These are phyloP conservation scores for Ogataea pilisensis DNA, from an alignment of 805 yeast species.

Conservation along the genomic window DNA sequence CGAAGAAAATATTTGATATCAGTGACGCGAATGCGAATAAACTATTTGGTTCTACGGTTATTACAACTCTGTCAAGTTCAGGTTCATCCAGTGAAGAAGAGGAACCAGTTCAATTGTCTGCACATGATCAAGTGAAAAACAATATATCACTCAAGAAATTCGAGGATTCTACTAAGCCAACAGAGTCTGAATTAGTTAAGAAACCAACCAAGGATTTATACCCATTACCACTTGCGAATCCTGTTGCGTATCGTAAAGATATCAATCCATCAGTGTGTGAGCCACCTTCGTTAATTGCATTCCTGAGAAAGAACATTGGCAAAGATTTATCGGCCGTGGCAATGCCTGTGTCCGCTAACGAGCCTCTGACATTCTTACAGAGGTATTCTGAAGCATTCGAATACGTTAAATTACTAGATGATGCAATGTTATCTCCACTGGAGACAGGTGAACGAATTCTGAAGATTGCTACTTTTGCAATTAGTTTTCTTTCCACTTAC, in stretches of 20 bases:
- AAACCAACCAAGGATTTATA: constrained; percentile 39
- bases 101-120: background rate
- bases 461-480: constrained; percentile 77
- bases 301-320: constrained; percentile 86
- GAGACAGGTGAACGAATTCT: constrained; percentile 56
- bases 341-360: constrained; percentile 93
- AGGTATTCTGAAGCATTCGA: constrained; percentile 77
- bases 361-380: constrained; percentile 82
- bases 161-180: too few relatives aligned
- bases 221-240: constrained; percentile 56
- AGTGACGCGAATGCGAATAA: background rate
- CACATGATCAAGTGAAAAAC: background rate
- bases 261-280: constrained; percentile 53
- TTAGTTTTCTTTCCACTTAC: constrained; percentile 64
- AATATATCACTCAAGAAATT: too few relatives aligned
- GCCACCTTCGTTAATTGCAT: constrained; percentile 80
- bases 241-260: constrained; percentile 52
- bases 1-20: background rate
- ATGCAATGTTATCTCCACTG: constrained; percentile 48
- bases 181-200: too few relatives aligned
- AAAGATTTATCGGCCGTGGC: constrained; percentile 81
- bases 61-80: background rate
- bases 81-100: constrained; percentile 1
- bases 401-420: constrained; percentile 61
- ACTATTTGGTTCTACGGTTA: background rate